Evolutionary conservation across 2,329 filamentous ascomycete species (phyloP).

Genomic region (Seiridium unicorne): DNA sequence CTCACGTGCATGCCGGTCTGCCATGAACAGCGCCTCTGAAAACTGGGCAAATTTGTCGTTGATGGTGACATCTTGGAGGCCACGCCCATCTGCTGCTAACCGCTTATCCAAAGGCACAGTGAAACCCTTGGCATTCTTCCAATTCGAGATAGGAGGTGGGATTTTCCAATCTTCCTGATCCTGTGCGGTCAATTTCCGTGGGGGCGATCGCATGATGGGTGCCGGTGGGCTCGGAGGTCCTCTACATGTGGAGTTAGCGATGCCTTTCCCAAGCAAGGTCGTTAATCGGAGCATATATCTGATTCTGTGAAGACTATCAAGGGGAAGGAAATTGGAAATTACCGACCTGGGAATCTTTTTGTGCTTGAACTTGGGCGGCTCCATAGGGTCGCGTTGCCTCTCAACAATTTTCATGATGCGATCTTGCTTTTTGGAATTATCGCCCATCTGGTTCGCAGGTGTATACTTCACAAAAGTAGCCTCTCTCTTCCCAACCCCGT

Average conservation of each 20-base stretch:
- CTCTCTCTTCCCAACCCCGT: slow-evolving; percentile 74
- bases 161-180: slow-evolving; percentile 97
- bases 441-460: slow-evolving; percentile 95
- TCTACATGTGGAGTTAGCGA: slow-evolving; percentile 27
- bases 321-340: no score
- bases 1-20: slow-evolving; percentile 90
- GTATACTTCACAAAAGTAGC: slow-evolving; percentile 95
- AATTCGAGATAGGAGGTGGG: slow-evolving; percentile 86
- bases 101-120: slow-evolving; percentile 95
- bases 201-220: slow-evolving; percentile 92
- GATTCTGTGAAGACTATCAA: no score
- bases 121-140: slow-evolving; percentile 99
- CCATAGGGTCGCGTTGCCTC: slow-evolving; percentile 89
- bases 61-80: slow-evolving; percentile 89
- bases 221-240: slow-evolving; percentile 90
- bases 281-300: no score
- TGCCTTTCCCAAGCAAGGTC: no score
- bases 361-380: slow-evolving; percentile 97
- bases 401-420: slow-evolving; percentile 99
- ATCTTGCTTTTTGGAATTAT: slow-evolving; percentile 80
- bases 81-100: slow-evolving; percentile 87
- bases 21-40: slow-evolving; percentile 89
- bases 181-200: slow-evolving; percentile 90
- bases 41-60: slow-evolving; percentile 99
- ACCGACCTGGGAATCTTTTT: slow-evolving; percentile 78